Evolutionary conservation across 78 protist species (phyloP), one percentile per base, ranked within the genome.

Genomic region (Carpediemonas membranifera): DNA sequence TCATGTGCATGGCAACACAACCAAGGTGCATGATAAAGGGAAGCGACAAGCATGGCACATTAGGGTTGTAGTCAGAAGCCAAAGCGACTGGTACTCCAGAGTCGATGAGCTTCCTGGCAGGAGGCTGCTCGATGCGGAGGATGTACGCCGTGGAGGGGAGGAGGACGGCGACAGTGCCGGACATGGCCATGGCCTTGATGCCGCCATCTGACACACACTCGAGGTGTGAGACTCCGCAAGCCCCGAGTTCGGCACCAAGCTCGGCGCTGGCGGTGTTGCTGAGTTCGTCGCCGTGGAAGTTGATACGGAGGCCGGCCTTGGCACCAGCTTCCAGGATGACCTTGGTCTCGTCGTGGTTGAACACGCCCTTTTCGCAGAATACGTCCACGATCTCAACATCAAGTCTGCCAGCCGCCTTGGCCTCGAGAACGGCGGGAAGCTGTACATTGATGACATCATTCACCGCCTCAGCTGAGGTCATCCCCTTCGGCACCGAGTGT

Each of bases 261-360:
- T 79, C 76, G 27, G 87, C 90, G 14, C 87, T 54, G 59, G 28
- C 16, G 78, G 77, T 65, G 59, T 30, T 53, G 11, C 67, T 19
- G 50, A 88, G 57, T 70, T 88, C 89, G 41, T 88, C 93, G 7
- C 89, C 87, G 70, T 88, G 93, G 68, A 86, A 86, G 59, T 88
- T 88, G 59, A 77, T 39, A 7, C 28, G 55, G 11, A 85, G 24
- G 27, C 93, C 93, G 30, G 59, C 30, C 15, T 31, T 35, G 63
- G 64, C 16, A 21, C 89, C 93, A 0, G 85, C 90, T 61, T 76
- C 47, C 25, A 59, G 65, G 37, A 78, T 78, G 30, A 1, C 28
- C 27, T 1, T 2, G 19, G 64, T 55, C 21, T 63, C 30, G 25
- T 2, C 67, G 11, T 1, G 15, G 19, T 56, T 71, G 39, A 78